Evolutionary conservation across 2,329 filamentous ascomycete species (phyloP), one percentile per base, ranked within the genome.

Genomic region (Aspergillus sp.): DNA sequence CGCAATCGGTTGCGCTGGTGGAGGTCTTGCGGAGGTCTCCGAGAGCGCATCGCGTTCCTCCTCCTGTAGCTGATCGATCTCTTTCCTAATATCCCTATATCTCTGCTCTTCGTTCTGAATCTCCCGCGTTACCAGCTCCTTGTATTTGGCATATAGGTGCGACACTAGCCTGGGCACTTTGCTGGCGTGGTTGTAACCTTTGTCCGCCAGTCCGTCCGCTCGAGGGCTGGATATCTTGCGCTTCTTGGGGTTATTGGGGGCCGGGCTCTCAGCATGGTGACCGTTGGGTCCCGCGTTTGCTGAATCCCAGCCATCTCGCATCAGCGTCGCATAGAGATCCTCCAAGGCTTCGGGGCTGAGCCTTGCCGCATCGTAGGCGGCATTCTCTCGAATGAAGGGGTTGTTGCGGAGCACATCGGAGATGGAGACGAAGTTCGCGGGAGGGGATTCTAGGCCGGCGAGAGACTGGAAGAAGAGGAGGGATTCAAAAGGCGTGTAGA

Each of bases 401-500:
- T 96, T 92, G 71, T 83, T 87, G 76, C 85, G 88, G 64, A 98
- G 85, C 61, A 88, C 79, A 65, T 90, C 84, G 60, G 92, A 92
- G 64, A 95, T 90, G 67, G 83, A 83, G 70, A 80, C 79, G 78
- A 96, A 95, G 73, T 85, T 86, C 63, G 82, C 75, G 55, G 86
- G 80, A 66, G 87, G 84, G 66, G 87, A 81, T 72, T 90, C 90
- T 76, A 90, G 83, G 67, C 82, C 81, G 67, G 87, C 84, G 65
- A 96, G 84, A 62, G 88, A 89, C 78, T 94, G 91, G 80, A 95
- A 94, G 71, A 96, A 84, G 67, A 95, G 85, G 63, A 96, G 84
- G 72, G 89, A 90, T 84, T 96, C 92, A 81, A 96, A 90, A 68
- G 89, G 86, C 73, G 91, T 94, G 79, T 95, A 93, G 71, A 83